These are phyloP conservation scores for Cryptosporidium parvum DNA, from an alignment of 169 alveolate genomes.

Conservation along the genomic window DNA sequence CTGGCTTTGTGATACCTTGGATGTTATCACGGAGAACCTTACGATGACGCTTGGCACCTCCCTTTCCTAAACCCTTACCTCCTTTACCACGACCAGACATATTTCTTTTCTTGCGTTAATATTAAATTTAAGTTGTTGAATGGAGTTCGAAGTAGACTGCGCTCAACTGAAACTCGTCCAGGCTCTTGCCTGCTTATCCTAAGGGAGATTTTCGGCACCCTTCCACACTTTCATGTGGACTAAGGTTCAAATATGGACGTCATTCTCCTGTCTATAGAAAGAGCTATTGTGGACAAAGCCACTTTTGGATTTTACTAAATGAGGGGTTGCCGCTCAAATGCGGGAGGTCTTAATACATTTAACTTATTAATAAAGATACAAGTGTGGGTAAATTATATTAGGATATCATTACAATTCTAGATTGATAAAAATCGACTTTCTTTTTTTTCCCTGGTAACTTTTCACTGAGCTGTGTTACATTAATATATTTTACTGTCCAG, in stretches of 20 bases:
- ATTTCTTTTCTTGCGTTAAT: slow-evolving; percentile 75
- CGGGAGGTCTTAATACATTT: not conserved
- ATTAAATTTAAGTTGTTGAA: slow-evolving; percentile 46
- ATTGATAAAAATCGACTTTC: too few relatives aligned
- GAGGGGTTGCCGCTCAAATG: slow-evolving; percentile 17
- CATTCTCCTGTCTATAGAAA: slow-evolving; percentile 27
- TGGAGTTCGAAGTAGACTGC: slow-evolving; percentile 77
- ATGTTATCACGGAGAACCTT: slow-evolving; percentile 96
- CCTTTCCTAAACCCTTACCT: slow-evolving; percentile 99
- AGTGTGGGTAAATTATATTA: not conserved
- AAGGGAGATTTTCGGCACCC: slow-evolving; percentile 57
- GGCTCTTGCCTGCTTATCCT: not conserved
- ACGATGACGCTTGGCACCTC: slow-evolving; percentile 98
- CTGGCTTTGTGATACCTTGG: slow-evolving; percentile 99
- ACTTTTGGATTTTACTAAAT: slow-evolving; percentile 6
- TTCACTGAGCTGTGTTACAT: too few relatives aligned
- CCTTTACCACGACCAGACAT: slow-evolving; percentile 98
- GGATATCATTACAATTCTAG: not conserved
- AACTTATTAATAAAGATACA: not conserved
- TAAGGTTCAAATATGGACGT: slow-evolving; percentile 18
- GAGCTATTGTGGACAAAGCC: slow-evolving; percentile 48
- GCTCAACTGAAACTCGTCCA: slow-evolving; percentile 57
- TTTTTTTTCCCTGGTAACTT: too few relatives aligned
- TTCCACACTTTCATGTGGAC: slow-evolving; percentile 78
- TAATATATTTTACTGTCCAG: too few relatives aligned